A percentile compares a stretch with the other conserved stretches of the same genome.
Conservation (phyloP, 768 basidiomycete species). For the Hypholoma fasciculare region DNA sequence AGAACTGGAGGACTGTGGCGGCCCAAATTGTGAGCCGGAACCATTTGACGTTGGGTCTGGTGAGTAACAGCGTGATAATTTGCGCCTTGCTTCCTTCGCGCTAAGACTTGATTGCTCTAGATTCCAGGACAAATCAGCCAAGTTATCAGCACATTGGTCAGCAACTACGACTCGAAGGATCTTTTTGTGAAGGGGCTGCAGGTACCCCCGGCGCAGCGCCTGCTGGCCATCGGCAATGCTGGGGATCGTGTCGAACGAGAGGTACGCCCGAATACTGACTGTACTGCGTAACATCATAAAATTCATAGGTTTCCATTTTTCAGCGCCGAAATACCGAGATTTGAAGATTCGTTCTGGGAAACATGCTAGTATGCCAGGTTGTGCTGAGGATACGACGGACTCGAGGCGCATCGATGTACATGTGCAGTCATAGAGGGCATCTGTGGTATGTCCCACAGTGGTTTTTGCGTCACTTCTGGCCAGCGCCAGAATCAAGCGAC, state of each 20-base stretch:
- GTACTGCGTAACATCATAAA: background rate
- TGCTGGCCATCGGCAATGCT: conserved; percentile 80
- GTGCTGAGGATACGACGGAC: conserved; percentile 98
- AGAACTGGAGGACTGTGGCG: conserved; percentile 83
- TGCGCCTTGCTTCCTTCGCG: background rate
- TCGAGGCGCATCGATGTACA: conserved; percentile 88
- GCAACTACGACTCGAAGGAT: conserved; percentile 96
- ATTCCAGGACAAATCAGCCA: conserved; percentile 88
- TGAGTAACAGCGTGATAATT: conserved; percentile 28
- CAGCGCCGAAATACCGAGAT: conserved; percentile 93
- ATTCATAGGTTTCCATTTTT: conserved; percentile 1
- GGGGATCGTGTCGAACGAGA: conserved; percentile 79
- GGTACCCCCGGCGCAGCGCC: conserved; percentile 82
- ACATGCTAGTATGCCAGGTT: conserved; percentile 88
- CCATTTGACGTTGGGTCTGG: conserved; percentile 96
- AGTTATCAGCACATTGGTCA: conserved; percentile 96
- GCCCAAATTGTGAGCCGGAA: conserved; percentile 95
- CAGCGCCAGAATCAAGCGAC: conserved; percentile 69
- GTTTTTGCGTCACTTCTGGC: conserved; percentile 96
- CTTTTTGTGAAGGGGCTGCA: conserved; percentile 96
- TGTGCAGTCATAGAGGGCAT: conserved; percentile 77
- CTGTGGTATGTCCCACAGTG: conserved; percentile 82
- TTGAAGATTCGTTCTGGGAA: conserved; percentile 96
- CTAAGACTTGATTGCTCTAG: conserved; percentile 36
- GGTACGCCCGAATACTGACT: conserved; percentile 29